Base-by-base conservation (phyloP, 768 basidiomycete genomes). In the Cystofilobasidium bisporidii region DNA sequence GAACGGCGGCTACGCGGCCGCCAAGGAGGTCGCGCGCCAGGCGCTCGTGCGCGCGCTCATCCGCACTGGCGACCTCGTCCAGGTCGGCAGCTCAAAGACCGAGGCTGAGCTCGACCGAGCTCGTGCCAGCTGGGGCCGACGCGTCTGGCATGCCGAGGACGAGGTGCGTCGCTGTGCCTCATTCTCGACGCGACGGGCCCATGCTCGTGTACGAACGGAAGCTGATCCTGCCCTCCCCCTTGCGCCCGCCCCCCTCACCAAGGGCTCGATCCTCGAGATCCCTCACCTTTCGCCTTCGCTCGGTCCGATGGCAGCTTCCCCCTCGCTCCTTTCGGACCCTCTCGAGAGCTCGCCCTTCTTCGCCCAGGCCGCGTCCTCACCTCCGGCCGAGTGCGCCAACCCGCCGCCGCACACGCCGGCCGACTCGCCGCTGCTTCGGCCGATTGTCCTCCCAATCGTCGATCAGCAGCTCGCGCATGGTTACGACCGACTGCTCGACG, bases 321-420 rank as follows among this genome's bases (percentile, higher is more conserved):
- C 38, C 53, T 38, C 38, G 36, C 53, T 45, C 64, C 40, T 43
- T n/a, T 24, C 22, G 30, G 1, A 26, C 61, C 32, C 36, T 28
- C 61, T 43, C 61, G 15, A 22, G 14, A 12, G 24, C 63, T 55
- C n/a, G 63, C 36, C 47, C 48, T 32, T 26, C 41, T 53, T 56
- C 56, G 36, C 56, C 45, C 36, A 30, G 33, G 28, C 55, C 40
- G 18, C 62, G 18, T 53, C 43, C 40, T 45, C 32, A 28, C 47
- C 50, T 22, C 45, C 64, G 33, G 61, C 56, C 4, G 53, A 53
- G 28, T 45, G 60, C 48, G 61, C 36, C 82, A 55, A 79, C 79
- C 70, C 15, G 85, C 85, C 55, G 87, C 61, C 57, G 33, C 67
- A 40, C 64, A 71, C 60, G 53, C 67, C 67, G 12, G n/a, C 62